Conservation (phyloP, 208 protist species). For the Leishmania guyanensis region DNA sequence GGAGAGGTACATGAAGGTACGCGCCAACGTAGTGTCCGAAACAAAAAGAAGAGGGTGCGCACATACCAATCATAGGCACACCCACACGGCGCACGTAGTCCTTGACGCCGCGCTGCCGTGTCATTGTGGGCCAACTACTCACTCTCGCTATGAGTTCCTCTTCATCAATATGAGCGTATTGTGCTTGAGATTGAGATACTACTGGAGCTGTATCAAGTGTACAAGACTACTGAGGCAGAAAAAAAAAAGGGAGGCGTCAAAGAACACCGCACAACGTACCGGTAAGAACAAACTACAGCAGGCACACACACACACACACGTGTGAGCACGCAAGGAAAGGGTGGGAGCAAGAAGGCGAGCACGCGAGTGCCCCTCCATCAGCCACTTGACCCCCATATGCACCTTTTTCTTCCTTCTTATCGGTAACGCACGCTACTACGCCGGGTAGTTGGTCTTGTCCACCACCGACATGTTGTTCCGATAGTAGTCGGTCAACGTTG, state of each 20-base stretch:
- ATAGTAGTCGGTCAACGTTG: constrained; percentile 50
- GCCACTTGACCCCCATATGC: too few relatives aligned
- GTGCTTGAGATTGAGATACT: not conserved
- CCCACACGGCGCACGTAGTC: not conserved
- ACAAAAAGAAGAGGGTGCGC: not conserved
- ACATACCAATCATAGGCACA: not conserved
- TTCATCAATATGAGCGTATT: not conserved
- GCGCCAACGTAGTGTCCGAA: not conserved
- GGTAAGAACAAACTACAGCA: not conserved
- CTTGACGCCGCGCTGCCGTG: not conserved
- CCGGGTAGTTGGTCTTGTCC: constrained; percentile 43
- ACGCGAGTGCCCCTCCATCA: not conserved
- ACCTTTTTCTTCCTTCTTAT: not conserved
- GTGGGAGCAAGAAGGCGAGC: not conserved
- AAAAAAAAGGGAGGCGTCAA: not conserved
- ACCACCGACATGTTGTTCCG: constrained; percentile 46
- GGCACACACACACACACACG: not conserved
- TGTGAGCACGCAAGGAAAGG: not conserved
- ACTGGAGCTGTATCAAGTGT: not conserved
- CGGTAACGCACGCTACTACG: not conserved
- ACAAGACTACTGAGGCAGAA: not conserved
- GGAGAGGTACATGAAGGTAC: not conserved
- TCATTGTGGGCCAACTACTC: not conserved
- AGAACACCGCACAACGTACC: not conserved
- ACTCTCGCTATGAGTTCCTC: not conserved